Conservation (phyloP, 257 asterid species). For the Echites panduratus region DNA sequence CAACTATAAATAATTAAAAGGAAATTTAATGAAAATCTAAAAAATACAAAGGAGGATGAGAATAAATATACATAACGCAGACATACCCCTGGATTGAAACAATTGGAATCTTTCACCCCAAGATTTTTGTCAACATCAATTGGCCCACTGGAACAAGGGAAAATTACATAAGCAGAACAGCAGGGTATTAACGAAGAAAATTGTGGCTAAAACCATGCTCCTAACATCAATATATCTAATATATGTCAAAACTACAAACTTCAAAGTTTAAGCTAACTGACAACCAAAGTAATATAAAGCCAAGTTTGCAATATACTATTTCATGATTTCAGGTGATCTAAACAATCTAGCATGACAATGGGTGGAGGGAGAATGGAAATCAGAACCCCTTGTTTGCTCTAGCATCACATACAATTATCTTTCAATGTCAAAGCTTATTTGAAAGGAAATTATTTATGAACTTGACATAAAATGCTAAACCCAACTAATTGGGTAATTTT, state of each 20-base stretch:
- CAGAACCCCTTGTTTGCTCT: background rate
- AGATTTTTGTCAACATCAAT: constrained; percentile 13
- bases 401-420: background rate
- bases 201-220: background rate
- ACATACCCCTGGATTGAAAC: constrained; percentile 41
- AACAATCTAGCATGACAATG: background rate
- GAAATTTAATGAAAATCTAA: background rate
- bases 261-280: background rate
- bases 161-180: background rate
- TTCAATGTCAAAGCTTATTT: background rate
- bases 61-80: constrained; percentile 8
- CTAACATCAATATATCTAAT: background rate
- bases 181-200: background rate
- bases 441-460: background rate
- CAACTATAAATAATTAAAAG: background rate
- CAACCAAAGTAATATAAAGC: background rate
- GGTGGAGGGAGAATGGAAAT: background rate
- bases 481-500: background rate
- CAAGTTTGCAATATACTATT: background rate
- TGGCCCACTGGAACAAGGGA: constrained; percentile 17
- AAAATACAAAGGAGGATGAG: background rate
- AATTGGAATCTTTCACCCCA: constrained; percentile 12
- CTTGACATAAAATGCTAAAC: background rate
- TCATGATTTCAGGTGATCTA: background rate
- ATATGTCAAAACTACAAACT: background rate